These are phyloP conservation scores for Pichia cactophila DNA, from an alignment of 1,139 yeast genomes.

Conservation along the genomic window DNA sequence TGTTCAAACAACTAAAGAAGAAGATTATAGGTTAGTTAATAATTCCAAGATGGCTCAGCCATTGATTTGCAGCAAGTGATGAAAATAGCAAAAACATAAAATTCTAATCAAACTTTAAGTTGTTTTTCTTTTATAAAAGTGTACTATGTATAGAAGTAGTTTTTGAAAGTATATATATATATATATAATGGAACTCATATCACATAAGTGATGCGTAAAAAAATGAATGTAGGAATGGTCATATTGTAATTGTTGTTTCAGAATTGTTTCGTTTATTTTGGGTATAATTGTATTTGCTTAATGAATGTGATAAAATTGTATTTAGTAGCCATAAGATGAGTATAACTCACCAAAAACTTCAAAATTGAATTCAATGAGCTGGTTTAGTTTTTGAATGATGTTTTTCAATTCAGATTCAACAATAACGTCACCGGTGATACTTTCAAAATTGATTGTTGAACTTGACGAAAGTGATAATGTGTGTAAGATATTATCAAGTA, in stretches of 20 bases:
- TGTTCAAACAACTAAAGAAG: neutral
- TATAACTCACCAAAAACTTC: slow-evolving; percentile 59
- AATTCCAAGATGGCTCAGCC: no score
- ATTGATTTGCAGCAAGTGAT: no score
- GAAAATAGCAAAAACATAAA: no score
- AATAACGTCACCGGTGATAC: slow-evolving; percentile 27
- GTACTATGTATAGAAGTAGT: no score
- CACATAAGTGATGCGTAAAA: no score
- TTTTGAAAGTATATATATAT: no score
- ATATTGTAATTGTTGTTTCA: no score
- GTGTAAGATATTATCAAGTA: slow-evolving; percentile 42
- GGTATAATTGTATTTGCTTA: neutral
- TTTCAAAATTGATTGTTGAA: neutral
- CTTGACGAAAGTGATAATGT: slow-evolving; percentile 4
- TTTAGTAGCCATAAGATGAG: slow-evolving; percentile 6
- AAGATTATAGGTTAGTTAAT: no score
- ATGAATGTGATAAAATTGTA: neutral
- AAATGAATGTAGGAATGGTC: no score
- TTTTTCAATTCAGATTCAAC: slow-evolving; percentile 38
- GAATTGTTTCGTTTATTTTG: neutral
- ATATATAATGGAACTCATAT: no score
- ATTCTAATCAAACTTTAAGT: no score
- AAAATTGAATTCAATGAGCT: slow-evolving; percentile 65
- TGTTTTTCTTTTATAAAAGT: no score
- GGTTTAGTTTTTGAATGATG: slow-evolving; percentile 46